phyloP scores from a whole-genome alignment of 352 stramenopile genomes.

The Pythium dissimile region DNA sequence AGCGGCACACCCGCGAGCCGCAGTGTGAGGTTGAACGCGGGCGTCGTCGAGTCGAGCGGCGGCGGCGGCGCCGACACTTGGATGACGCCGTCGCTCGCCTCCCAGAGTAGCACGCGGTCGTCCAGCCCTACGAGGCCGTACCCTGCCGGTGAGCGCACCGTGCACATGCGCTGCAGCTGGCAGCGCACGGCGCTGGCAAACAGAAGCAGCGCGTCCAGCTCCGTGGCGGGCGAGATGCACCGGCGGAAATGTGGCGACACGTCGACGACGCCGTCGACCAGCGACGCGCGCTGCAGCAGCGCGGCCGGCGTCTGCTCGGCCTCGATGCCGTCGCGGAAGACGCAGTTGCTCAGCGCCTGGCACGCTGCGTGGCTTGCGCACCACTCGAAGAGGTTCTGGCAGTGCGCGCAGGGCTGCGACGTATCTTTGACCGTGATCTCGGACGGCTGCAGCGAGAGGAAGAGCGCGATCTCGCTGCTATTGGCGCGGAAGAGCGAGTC shows the following conservation, averaged over 20 bases:
- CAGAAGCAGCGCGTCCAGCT: conserved; percentile 37
- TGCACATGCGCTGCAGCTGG: conserved; percentile 45
- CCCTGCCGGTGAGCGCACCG: conserved; percentile 20
- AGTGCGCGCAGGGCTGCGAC: conserved; percentile 46
- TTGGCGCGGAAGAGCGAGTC: conserved; percentile 28
- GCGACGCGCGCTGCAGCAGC: conserved; percentile 13
- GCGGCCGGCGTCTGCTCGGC: conserved; percentile 12
- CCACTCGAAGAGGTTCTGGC: conserved; percentile 47
- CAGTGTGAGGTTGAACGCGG: conserved; percentile 26
- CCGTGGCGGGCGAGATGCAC: conserved; percentile 25
- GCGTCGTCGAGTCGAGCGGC: neutral
- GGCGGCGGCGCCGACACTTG: neutral
- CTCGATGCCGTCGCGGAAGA: conserved; percentile 34
- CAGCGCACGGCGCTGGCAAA: conserved; percentile 49
- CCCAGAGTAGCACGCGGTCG: conserved; percentile 44
- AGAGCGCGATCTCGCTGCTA: conserved; percentile 36
- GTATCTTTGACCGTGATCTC: conserved; percentile 36
- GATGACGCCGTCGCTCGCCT: conserved; percentile 26
- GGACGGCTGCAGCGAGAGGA: conserved; percentile 35
- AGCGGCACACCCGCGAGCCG: conserved; percentile 26
- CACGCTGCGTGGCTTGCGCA: conserved; percentile 38
- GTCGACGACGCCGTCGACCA: conserved; percentile 21
- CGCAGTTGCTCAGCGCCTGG: conserved; percentile 30
- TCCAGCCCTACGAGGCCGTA: conserved; percentile 24
- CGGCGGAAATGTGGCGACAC: conserved; percentile 31